Evolutionary conservation across 768 basidiomycete species (phyloP), one percentile per base, ranked within the genome.

Genomic region (Pisolithus marmoratus): DNA sequence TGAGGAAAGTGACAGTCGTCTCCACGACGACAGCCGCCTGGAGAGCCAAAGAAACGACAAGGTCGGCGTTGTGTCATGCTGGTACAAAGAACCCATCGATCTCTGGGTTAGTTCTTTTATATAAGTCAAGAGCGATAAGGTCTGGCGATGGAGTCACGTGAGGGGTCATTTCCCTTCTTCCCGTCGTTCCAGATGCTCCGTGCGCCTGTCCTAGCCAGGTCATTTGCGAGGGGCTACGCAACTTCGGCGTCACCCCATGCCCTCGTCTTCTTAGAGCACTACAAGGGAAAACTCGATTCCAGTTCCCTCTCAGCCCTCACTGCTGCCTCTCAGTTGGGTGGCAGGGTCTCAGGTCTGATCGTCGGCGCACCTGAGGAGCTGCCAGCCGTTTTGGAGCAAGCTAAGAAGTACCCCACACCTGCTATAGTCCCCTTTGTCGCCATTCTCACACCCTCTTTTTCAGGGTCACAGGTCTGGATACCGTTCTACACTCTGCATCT

Each of bases 191-290:
- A 29, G 31, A 65, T 66, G 63, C 24, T 59, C 43, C 59, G 61
- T 43, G 46, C 40, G 24, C 56, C 56, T 48, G 29, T 46, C 60
- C 57, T 34, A 12, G 55, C 47, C 46, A 71, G 83, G 53, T 64
- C 74, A 5, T 27, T 64, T 50, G 22, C 45, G 31, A 59, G 60
- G 48, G n/a, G 54, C 19, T 90, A 88, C 64, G 80, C 87, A 5
- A 79, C 84, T 4, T 68, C 78, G 22, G 52, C 77, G 5, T 72
- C 82, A 29, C 83, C 87, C 0, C 85, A 88, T 69, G 83, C 87
- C 1, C 81, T 96, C 4, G 84, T 96, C n/a, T 85, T 90, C 58
- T 75, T 97, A 44, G 95, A 97, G 68, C 93, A 97, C 64, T 80
- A 82, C 43, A 75, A 81, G 46, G 92, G 92, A 36, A 76, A 80